Evolutionary conservation across 345 rosid species (phyloP).

Genomic region (Raphanus raphanistrum): DNA sequence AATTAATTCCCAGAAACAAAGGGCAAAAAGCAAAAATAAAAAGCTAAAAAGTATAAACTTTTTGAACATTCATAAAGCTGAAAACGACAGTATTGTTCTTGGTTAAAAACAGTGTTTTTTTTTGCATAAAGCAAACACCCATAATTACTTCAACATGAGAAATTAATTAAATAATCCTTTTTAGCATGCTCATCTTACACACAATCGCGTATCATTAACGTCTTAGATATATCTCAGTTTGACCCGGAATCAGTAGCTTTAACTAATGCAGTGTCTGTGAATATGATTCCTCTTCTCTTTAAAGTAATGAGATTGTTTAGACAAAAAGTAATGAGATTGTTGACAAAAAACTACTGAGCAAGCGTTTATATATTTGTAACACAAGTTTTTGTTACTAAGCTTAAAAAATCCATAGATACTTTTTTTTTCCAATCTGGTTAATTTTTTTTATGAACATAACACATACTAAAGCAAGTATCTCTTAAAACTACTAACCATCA

Average conservation of each 20-base stretch:
- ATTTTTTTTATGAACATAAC: too few relatives aligned
- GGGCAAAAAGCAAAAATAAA: slow-evolving; percentile 26
- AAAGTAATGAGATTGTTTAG: not conserved
- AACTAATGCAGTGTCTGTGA: not conserved
- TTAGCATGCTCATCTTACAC: slow-evolving; percentile 31
- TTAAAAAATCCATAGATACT: too few relatives aligned
- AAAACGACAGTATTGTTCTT: slow-evolving; percentile 37
- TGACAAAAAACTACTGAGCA: too few relatives aligned
- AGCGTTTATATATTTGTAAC: too few relatives aligned
- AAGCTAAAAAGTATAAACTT: slow-evolving; percentile 31
- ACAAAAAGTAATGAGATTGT: too few relatives aligned
- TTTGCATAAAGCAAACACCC: slow-evolving; percentile 26
- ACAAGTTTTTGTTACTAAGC: too few relatives aligned
- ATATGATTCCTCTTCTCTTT: slow-evolving; percentile 1
- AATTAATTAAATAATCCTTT: slow-evolving; percentile 9
- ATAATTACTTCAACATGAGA: slow-evolving; percentile 33
- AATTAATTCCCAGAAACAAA: slow-evolving; percentile 27
- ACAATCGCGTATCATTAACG: slow-evolving; percentile 8
- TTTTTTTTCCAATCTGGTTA: too few relatives aligned
- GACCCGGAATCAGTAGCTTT: slow-evolving; percentile 3
- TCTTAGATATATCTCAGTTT: not conserved
- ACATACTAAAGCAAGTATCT: not conserved
- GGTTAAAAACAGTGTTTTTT: slow-evolving; percentile 25
- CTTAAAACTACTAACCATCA: not conserved
- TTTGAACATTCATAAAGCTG: slow-evolving; percentile 38